A percentile compares a stretch with the other conserved stretches of the same genome.
Conservation (phyloP, 768 basidiomycete species). For the Multifurca ochricompacta region DNA sequence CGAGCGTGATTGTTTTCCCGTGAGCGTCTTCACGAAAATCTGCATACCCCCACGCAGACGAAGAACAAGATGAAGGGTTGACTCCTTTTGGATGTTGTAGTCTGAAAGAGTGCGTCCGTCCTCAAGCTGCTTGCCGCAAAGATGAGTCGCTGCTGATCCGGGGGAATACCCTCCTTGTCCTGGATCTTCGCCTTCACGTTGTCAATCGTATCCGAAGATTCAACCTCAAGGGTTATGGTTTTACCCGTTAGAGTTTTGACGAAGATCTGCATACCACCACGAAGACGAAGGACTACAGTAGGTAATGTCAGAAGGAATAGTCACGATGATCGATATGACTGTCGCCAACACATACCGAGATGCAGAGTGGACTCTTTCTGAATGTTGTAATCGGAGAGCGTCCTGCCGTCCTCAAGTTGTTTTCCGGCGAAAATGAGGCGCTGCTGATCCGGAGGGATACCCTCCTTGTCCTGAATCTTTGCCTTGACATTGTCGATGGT, state of each 20-base stretch:
- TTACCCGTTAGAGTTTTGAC: conserved; percentile 46
- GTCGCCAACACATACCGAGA: conserved; percentile 23
- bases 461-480: conserved; percentile 33
- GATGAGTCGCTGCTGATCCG: conserved; percentile 28
- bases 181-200: conserved; percentile 30
- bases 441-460: conserved; percentile 31
- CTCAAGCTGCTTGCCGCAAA: conserved; percentile 30
- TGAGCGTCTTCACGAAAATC: conserved; percentile 19
- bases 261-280: conserved; percentile 38
- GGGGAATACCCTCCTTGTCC: conserved; percentile 29
- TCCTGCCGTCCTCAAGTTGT: conserved; percentile 51
- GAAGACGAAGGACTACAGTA: conserved; percentile 34
- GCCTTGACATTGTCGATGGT: conserved; percentile 32
- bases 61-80: conserved; percentile 25
- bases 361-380: conserved; percentile 29
- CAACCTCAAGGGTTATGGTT: conserved; percentile 51
- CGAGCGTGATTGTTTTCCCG: conserved; percentile 19
- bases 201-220: conserved; percentile 29
- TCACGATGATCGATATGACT: background rate
- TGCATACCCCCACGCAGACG: conserved; percentile 21
- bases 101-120: conserved; percentile 28
- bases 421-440: conserved; percentile 35
- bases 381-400: conserved; percentile 31
- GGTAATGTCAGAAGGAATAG: background rate
- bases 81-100: conserved; percentile 30